A percentile compares a stretch with the other conserved stretches of the same genome.
Evolutionary conservation across 352 stramenopile genomes (phyloP).

Genomic region (Aphanomyces cochlioides): DNA sequence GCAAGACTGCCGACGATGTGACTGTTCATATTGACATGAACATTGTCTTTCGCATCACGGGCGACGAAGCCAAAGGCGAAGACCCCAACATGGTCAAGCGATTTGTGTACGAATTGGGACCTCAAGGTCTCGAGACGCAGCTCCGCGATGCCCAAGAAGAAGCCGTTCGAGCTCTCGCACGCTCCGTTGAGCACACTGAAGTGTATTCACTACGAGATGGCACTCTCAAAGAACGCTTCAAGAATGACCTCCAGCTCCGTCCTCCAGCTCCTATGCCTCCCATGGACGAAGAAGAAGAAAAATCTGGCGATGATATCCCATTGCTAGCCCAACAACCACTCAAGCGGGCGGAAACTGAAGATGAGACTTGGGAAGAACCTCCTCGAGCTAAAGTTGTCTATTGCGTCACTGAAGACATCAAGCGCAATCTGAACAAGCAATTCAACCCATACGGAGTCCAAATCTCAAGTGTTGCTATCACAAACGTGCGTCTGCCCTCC

Average conservation of each 20-base stretch:
- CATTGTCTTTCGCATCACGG: slow-evolving; percentile 87
- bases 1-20: slow-evolving; percentile 86
- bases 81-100: slow-evolving; percentile 77
- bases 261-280: slow-evolving; percentile 26
- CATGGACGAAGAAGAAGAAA: slow-evolving; percentile 16
- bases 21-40: slow-evolving; percentile 84
- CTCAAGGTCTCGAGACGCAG: slow-evolving; percentile 80
- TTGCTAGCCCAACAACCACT: slow-evolving; percentile 14
- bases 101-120: slow-evolving; percentile 86
- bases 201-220: slow-evolving; percentile 82
- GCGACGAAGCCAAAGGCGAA: slow-evolving; percentile 73
- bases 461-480: slow-evolving; percentile 73
- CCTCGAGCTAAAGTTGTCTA: slow-evolving; percentile 36
- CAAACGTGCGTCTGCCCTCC: slow-evolving; percentile 56
- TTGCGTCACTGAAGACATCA: slow-evolving; percentile 67
- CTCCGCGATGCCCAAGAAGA: slow-evolving; percentile 78
- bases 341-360: slow-evolving; percentile 33
- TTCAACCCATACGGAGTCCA: slow-evolving; percentile 73
- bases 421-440: slow-evolving; percentile 62
- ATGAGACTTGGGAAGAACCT: slow-evolving; percentile 16
- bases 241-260: slow-evolving; percentile 41
- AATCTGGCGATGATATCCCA: slow-evolving; percentile 4
- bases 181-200: slow-evolving; percentile 84
- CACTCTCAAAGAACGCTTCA: slow-evolving; percentile 61
- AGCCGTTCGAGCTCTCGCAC: slow-evolving; percentile 69